These are phyloP conservation scores for Piloderma croceum DNA, from an alignment of 768 basidiomycete genomes.

Conservation along the genomic window DNA sequence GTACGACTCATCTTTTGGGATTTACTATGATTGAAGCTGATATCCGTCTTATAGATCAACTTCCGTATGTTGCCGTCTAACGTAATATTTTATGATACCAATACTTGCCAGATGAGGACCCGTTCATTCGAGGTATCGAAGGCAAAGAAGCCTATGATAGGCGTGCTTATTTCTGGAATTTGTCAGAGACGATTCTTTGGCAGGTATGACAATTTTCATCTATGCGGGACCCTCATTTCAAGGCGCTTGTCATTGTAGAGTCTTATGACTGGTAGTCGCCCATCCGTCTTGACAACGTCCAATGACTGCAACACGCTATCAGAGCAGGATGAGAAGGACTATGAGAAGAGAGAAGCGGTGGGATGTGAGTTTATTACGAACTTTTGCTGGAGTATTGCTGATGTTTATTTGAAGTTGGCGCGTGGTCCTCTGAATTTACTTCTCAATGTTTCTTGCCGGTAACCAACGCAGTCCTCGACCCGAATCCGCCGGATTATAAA, in stretches of 20 bases:
- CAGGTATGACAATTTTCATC: slow-evolving; percentile 31
- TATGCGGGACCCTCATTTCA: neutral
- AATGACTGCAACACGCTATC: slow-evolving; percentile 44
- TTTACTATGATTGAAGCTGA: too few relatives aligned
- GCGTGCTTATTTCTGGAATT: slow-evolving; percentile 51
- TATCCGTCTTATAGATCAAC: too few relatives aligned
- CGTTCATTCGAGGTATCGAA: slow-evolving; percentile 43
- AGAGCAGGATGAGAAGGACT: slow-evolving; percentile 41
- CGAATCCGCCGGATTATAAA: slow-evolving; percentile 42
- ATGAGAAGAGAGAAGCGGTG: slow-evolving; percentile 35
- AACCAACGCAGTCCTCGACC: slow-evolving; percentile 34
- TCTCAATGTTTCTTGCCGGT: slow-evolving; percentile 39
- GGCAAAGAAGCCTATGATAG: slow-evolving; percentile 49
- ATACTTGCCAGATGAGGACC: slow-evolving; percentile 45
- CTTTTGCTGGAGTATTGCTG: neutral
- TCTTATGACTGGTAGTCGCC: slow-evolving; percentile 47
- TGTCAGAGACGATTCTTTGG: slow-evolving; percentile 44
- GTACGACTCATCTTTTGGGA: too few relatives aligned
- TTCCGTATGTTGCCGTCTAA: slow-evolving; percentile 43
- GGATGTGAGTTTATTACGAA: slow-evolving; percentile 44
- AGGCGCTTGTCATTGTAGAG: slow-evolving; percentile 20
- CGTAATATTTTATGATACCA: too few relatives aligned
- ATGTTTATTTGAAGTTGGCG: slow-evolving; percentile 33
- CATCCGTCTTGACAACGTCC: slow-evolving; percentile 35
- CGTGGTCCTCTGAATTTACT: slow-evolving; percentile 40